Evolutionary conservation across 2,329 filamentous ascomycete species (phyloP), one percentile per base, ranked within the genome.

Genomic region (Penicillium palitans): DNA sequence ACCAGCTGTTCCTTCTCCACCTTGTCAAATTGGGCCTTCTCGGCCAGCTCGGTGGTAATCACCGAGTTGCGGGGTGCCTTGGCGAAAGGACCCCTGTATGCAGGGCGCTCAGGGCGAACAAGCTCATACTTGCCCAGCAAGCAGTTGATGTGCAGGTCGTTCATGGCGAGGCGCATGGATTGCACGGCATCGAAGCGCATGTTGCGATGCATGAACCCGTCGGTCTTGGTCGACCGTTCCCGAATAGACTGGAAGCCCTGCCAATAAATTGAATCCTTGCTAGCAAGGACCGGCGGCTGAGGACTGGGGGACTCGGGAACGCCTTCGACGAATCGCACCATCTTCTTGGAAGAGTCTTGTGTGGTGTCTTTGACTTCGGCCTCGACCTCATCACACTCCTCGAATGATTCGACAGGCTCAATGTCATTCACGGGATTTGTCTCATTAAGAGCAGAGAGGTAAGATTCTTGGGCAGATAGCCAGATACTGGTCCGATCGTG

Each of bases 141-240:
- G 70, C 92, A 90, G 70, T 90, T 89, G 70, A 89, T 84, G 76
- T 97, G 92, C 41, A 84, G 79, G 58, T 88, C 82, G 21, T 84
- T 83, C 57, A 92, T 84, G 45, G 88, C 91, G 56, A 93, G 83
- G 40, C 95, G 89, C 69, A 90, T 86, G 29, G 91, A 86, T 72
- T 97, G 93, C 48, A 97, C 82, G 25, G 91, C 91, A 72, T 98
- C 93, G 59, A 93, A 96, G 49, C 95, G 89, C 25, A 90, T 84
- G 57, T 91, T 86, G 42, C 91, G 89, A 74, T 96, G 90, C 55
- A 96, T 84, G 71, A 96, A 96, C 10, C 88, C 87, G 74, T 98
- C 95, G 19, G 82, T 79, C 53, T 82, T 80, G 57, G 85, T 86
- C 15, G 85, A 86, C 33, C 85, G 84, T 58, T 90, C 83, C 46